Evolutionary conservation across 2,329 filamentous ascomycete species (phyloP).

Genomic region (Fusarium proliferatum): DNA sequence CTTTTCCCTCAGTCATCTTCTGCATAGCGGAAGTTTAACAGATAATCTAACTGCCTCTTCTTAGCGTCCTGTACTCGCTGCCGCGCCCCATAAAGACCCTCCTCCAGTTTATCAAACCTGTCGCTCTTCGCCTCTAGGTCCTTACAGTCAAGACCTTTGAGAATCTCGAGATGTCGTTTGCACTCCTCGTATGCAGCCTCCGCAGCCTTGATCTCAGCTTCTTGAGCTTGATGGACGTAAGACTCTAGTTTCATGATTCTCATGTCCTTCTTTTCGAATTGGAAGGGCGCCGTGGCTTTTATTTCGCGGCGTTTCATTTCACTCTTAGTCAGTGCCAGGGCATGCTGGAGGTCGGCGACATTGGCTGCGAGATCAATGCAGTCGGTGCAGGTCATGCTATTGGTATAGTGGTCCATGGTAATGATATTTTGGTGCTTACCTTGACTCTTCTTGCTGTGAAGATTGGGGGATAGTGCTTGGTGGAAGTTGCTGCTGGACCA

Average conservation of each 20-base stretch:
- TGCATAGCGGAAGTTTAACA: not conserved
- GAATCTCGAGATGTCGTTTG: not conserved
- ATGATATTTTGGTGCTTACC: no score
- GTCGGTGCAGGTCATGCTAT: not conserved
- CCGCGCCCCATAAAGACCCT: no score
- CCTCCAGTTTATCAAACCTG: accelerated
- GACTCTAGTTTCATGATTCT: not conserved
- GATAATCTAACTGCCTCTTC: not conserved
- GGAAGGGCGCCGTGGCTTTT: not conserved
- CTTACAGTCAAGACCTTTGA: not conserved
- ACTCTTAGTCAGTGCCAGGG: accelerated
- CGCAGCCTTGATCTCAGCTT: not conserved
- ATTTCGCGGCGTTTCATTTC: not conserved
- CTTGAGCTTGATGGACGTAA: not conserved
- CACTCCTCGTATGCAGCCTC: not conserved
- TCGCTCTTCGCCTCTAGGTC: accelerated
- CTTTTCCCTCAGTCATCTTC: not conserved
- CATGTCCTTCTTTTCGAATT: not conserved
- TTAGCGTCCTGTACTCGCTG: not conserved
- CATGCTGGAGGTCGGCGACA: not conserved
- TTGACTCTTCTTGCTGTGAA: no score
- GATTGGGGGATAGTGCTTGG: no score
- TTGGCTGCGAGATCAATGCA: not conserved
- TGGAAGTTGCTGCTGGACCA: accelerated
- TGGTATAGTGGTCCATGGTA: not conserved